A percentile compares a stretch with the other conserved stretches of the same genome.
Conservation (phyloP, 2,329 filamentous ascomycete genomes). For the Dendryphion nanum region DNA sequence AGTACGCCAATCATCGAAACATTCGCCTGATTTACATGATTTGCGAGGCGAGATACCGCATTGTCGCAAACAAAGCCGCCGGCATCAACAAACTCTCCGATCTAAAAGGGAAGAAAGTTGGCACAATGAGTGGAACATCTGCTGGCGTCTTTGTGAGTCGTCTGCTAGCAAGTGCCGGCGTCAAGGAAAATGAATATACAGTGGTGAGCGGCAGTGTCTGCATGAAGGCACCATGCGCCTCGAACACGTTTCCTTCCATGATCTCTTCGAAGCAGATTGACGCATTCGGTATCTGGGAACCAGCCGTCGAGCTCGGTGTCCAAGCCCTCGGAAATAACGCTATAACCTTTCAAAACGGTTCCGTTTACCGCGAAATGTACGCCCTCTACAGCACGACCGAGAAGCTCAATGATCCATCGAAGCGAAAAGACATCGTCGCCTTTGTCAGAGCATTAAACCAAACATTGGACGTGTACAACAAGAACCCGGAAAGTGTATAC, state of each 20-base stretch:
- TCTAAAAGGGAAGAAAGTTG: slow-evolving; percentile 25
- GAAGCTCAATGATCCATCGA: slow-evolving; percentile 15
- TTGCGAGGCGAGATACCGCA: slow-evolving; percentile 23
- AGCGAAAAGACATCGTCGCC: slow-evolving; percentile 19
- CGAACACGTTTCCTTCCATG: slow-evolving; percentile 15
- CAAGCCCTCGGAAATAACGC: slow-evolving; percentile 16
- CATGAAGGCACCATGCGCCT: slow-evolving; percentile 19
- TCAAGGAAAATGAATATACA: slow-evolving; percentile 16
- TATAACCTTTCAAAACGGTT: slow-evolving; percentile 17
- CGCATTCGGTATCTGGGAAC: slow-evolving; percentile 27
- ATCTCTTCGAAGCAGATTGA: slow-evolving; percentile 15
- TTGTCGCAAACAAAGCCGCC: slow-evolving; percentile 17
- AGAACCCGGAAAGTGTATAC: slow-evolving; percentile 15
- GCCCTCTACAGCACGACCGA: slow-evolving; percentile 21
- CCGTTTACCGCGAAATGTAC: slow-evolving; percentile 23
- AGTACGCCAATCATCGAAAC: slow-evolving; percentile 20
- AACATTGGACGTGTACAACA: slow-evolving; percentile 14
- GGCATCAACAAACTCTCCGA: slow-evolving; percentile 16
- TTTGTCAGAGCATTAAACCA: slow-evolving; percentile 24
- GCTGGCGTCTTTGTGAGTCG: slow-evolving; percentile 18
- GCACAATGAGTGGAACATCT: slow-evolving; percentile 13
- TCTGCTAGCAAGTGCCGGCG: slow-evolving; percentile 16
- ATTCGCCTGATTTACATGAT: slow-evolving; percentile 26
- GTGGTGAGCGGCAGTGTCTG: slow-evolving; percentile 15
- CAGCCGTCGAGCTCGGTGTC: slow-evolving; percentile 18